Evolutionary conservation across 305 asterid genomes (phyloP), one percentile per base, ranked within the genome.

Genomic region (Solanum chacoense): DNA sequence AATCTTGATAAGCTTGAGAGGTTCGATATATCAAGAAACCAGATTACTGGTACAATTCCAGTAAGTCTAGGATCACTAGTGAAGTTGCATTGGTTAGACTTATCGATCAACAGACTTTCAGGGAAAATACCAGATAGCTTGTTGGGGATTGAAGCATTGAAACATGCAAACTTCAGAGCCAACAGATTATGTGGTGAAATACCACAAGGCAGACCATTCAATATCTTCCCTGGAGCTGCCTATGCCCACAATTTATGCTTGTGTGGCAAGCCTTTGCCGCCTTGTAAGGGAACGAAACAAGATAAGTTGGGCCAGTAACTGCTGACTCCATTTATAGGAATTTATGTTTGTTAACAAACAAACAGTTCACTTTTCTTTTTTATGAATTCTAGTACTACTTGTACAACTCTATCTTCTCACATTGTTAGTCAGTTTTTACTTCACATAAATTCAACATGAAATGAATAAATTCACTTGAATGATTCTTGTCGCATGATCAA

Each of bases 201-300:
- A 37, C 99, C 99, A 28, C 98, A 94, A 67, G 95, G 95, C 45
- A 93, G 96, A 79, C 99, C 99, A 11, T 93, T 89, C 7, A 94
- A 94, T 77, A 84, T 95, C 22, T 97, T 95, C 89, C 95, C 92
- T 34, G 92, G 93, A 85, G 92, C 91, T 45, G 96, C 98, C 75
- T 97, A 97, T 92, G 95, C 95, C 84, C 96, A 96, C 76, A 96
- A 97, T 87, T 78, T 92, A 89, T 95, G 99, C 89, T 91, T 97
- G 92, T 97, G 99, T 91, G 99, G 96, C 55, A 95, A 93, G 87
- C 99, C 99, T 1, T 87, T 97, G 92, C 94, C 93, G 9, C 93
- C 95, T 69, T 97, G 99, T 90, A 95, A 89, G 93, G 94, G 90
- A 72, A 94, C 85, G 90, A 87, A 87, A 35, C 87, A 67, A 37